Evolutionary conservation across 139 green algal genomes (phyloP).

Genomic region (Coelastrella sp.): DNA sequence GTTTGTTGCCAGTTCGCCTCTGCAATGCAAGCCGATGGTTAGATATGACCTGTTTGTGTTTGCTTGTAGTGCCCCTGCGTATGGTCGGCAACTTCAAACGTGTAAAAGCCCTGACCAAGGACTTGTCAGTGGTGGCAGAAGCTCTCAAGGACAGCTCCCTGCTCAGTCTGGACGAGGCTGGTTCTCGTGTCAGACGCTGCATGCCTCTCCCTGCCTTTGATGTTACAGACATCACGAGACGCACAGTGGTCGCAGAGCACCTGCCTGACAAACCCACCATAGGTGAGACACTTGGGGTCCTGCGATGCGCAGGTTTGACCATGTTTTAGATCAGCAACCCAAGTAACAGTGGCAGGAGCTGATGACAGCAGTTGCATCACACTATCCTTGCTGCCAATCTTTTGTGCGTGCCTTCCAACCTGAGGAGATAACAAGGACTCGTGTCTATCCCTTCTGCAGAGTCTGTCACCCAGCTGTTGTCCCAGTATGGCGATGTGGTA

Average conservation of each 20-base stretch:
- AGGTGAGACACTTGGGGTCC: constrained; percentile 40
- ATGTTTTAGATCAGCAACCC: too few species aligned
- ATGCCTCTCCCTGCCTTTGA: constrained; percentile 66
- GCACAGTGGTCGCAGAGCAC: constrained; percentile 74
- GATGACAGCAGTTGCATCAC: too few species aligned
- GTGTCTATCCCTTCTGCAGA: constrained; percentile 46
- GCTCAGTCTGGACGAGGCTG: constrained; percentile 57
- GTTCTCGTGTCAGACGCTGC: constrained; percentile 54
- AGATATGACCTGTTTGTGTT: background rate
- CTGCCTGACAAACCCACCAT: constrained; percentile 69
- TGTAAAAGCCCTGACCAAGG: constrained; percentile 63
- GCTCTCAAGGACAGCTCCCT: constrained; percentile 51
- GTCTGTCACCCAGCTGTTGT: constrained; percentile 63
- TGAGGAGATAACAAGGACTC: background rate
- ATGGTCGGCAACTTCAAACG: constrained; percentile 74
- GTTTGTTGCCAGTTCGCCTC: too few species aligned
- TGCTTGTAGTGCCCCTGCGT: constrained; percentile 69
- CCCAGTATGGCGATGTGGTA: constrained; percentile 57
- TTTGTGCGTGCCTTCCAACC: too few species aligned
- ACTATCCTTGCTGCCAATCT: background rate
- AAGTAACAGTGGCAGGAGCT: too few species aligned
- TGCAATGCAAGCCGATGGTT: too few species aligned
- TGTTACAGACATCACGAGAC: constrained; percentile 57
- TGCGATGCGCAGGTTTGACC: background rate
- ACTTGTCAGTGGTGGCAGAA: constrained; percentile 52